Conservation (phyloP, 2,329 filamentous ascomycete species). For the Trichoderma breve region DNA sequence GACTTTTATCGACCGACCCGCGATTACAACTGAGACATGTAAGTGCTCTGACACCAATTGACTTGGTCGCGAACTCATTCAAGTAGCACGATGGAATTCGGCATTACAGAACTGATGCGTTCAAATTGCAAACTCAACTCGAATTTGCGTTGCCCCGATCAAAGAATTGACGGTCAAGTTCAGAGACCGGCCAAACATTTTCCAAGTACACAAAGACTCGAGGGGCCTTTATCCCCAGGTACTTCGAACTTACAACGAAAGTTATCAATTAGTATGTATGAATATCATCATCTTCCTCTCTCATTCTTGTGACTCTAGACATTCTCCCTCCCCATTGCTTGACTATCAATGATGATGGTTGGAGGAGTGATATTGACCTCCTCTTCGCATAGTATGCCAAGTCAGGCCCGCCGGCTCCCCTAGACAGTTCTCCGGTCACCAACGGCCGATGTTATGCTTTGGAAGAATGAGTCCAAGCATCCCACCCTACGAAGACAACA, state of each 20-base stretch:
- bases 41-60: background rate
- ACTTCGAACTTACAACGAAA: background rate
- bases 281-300: background rate
- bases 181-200: no score
- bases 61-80: background rate
- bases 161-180: no score
- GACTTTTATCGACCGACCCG: background rate
- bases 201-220: no score
- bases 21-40: accelerated
- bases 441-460: background rate
- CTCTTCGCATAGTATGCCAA: background rate
- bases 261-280: background rate
- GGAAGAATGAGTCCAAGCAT: background rate
- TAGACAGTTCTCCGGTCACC: no score
- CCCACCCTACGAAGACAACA: background rate
- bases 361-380: background rate
- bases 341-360: background rate
- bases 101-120: background rate
- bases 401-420: background rate
- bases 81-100: background rate
- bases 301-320: background rate
- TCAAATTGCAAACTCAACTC: background rate
- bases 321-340: accelerated
- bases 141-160: background rate
- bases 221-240: no score